A percentile compares a stretch with the other conserved stretches of the same genome.
Conservation (phyloP, 441 rosid genomes). For the Pelargonium cotyledonis region DNA sequence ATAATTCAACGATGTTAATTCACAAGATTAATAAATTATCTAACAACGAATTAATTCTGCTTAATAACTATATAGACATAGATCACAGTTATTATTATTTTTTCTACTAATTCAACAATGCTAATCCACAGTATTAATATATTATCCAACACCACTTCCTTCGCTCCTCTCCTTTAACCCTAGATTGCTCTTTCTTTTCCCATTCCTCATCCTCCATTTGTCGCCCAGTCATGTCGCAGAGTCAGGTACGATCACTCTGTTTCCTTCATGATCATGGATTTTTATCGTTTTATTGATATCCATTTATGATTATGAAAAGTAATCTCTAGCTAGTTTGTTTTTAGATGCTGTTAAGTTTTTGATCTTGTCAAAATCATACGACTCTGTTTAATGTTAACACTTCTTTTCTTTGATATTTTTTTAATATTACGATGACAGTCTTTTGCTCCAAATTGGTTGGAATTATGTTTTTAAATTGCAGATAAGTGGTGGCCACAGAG, state of each 20-base stretch:
- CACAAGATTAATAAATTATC: too few species aligned
- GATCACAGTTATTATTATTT: too few species aligned
- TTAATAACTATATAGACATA: too few species aligned
- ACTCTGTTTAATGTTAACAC: background rate
- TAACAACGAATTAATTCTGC: too few species aligned
- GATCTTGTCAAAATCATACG: background rate
- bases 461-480: constrained; percentile 19
- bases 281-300: background rate
- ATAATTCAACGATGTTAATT: too few species aligned
- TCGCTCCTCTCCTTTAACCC: constrained; percentile 26
- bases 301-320: background rate
- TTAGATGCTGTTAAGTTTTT: background rate
- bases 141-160: too few species aligned
- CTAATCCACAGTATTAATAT: too few species aligned
- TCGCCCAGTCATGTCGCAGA: constrained; percentile 31
- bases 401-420: background rate
- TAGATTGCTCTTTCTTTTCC: constrained; percentile 26
- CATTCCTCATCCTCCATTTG: constrained; percentile 15
- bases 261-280: background rate
- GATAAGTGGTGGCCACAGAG: constrained; percentile 28
- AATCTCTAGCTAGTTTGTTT: background rate
- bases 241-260: constrained; percentile 28
- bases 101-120: too few species aligned
- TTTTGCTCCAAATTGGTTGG: background rate
- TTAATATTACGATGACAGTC: background rate